phyloP scores from a whole-genome alignment of 2,329 filamentous ascomycete species.

The Phialocephala subalpina region DNA sequence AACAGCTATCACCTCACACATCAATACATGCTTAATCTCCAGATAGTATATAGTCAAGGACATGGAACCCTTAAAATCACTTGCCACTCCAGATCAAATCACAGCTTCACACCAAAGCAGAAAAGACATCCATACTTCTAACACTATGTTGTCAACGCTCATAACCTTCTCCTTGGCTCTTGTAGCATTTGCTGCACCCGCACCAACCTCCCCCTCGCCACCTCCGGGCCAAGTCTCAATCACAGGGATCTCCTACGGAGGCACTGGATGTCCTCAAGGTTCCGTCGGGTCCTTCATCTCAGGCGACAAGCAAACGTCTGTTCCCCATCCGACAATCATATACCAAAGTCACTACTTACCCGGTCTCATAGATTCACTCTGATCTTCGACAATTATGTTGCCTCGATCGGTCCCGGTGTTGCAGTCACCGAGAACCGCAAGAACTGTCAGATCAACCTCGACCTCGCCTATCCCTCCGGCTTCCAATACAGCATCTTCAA shows the following conservation, averaged over 20 bases:
- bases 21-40: slow-evolving; percentile 10
- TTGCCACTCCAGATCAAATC: slow-evolving; percentile 10
- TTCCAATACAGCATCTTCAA: slow-evolving; percentile 36
- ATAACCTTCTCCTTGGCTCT: slow-evolving; percentile 27
- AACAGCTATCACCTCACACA: slow-evolving; percentile 19
- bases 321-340: background rate
- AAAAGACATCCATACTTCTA: background rate
- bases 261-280: slow-evolving; percentile 34
- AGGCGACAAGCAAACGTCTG: slow-evolving; percentile 33
- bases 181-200: slow-evolving; percentile 26
- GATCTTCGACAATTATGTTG: slow-evolving; percentile 31
- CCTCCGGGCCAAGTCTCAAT: slow-evolving; percentile 30
- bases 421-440: slow-evolving; percentile 27
- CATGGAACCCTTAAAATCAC: slow-evolving; percentile 16
- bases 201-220: slow-evolving; percentile 6
- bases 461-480: slow-evolving; percentile 32
- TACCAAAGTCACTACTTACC: background rate
- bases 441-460: slow-evolving; percentile 37
- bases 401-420: slow-evolving; percentile 30
- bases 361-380: slow-evolving; percentile 31
- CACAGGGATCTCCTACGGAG: slow-evolving; percentile 31
- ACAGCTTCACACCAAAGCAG: background rate
- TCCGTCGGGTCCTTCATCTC: slow-evolving; percentile 32
- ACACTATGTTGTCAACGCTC: slow-evolving; percentile 29
- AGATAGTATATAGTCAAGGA: slow-evolving; percentile 30